These are phyloP conservation scores for Dictyostelium discoideum DNA, from an alignment of 78 protist genomes.

Conservation along the genomic window dicty_2.7 NC_007089.4:4382501-4383000, in stretches of 20 bases:
- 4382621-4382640: neutral
- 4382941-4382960: no score
- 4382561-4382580: no score
- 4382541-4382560: neutral
- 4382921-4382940: neutral
- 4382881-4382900: neutral
- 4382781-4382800: neutral
- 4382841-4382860: no score
- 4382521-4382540: no score
- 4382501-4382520: neutral
- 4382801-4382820: neutral
- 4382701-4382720: neutral
- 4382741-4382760: neutral
- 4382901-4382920: neutral
- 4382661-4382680: neutral
- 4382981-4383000: no score
- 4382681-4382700: neutral
- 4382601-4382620: neutral
- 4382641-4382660: neutral
- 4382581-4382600: neutral
- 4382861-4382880: no score
- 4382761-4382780: no score
- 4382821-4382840: no score
- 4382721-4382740: neutral
- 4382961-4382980: no score